Evolutionary conservation across 2,329 filamentous ascomycete genomes (phyloP).

Genomic region (Sporothrix protearum): DNA sequence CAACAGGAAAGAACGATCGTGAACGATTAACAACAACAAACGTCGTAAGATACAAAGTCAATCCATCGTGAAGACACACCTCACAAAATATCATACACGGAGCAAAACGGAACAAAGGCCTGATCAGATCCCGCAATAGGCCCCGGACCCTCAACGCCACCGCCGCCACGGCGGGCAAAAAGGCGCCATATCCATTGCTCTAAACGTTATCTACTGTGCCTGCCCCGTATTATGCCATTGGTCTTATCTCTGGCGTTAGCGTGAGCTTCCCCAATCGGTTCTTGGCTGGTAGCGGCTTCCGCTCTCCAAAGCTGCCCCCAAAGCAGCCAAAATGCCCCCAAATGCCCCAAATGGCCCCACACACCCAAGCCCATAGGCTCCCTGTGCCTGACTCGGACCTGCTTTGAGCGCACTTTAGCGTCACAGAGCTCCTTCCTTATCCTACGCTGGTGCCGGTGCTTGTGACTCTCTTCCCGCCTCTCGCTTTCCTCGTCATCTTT

Average conservation of each 20-base stretch:
- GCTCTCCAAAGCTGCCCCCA: not conserved
- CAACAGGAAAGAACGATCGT: not conserved
- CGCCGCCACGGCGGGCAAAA: not conserved
- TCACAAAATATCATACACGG: not conserved
- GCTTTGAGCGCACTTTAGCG: conserved; percentile 5
- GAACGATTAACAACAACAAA: not conserved
- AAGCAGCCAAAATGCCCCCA: not conserved
- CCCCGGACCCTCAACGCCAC: not conserved
- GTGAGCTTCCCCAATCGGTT: not conserved
- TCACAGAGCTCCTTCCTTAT: not conserved
- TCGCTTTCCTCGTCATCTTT: not conserved
- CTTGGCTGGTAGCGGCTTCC: not conserved
- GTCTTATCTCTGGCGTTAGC: conserved; percentile 19
- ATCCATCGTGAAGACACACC: not conserved
- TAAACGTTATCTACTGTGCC: not conserved
- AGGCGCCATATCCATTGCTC: not conserved
- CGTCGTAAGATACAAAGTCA: not conserved
- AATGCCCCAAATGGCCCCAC: not conserved
- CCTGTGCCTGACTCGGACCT: conserved; percentile 19
- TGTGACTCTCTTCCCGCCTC: not conserved
- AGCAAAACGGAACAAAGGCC: not conserved
- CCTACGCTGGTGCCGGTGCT: not conserved
- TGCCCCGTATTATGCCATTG: conserved; percentile 17
- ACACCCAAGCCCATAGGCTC: not conserved
- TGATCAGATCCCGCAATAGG: not conserved